Conservation (phyloP, 2,329 filamentous ascomycete genomes). For the Sporothrix protearum region DNA sequence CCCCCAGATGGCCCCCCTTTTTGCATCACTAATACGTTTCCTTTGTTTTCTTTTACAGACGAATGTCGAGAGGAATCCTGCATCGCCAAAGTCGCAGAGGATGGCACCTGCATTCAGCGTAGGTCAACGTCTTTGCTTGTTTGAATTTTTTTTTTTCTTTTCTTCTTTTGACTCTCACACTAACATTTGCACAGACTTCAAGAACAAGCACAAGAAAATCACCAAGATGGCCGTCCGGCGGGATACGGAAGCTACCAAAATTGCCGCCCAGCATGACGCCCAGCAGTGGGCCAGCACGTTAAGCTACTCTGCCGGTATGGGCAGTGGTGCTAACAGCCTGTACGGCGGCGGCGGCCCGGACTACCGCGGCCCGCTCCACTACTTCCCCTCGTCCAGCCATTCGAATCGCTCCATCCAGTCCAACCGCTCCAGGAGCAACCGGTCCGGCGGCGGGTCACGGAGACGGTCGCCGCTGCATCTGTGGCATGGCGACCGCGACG, state of each 20-base stretch:
- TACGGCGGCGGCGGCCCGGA: neutral
- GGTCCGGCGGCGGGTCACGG: neutral
- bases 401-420: neutral
- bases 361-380: neutral
- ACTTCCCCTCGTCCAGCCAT: neutral
- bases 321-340: neutral
- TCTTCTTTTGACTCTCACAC: no score
- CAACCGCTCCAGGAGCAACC: neutral
- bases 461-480: neutral
- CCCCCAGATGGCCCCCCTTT: no score
- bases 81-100: neutral
- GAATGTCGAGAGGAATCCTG: conserved; percentile 19
- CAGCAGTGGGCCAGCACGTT: conserved; percentile 5
- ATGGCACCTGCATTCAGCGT: conserved; percentile 20
- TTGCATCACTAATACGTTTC: neutral
- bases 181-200: neutral
- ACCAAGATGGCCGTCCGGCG: conserved; percentile 1
- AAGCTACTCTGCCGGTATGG: no score
- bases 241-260: neutral
- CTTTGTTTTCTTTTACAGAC: conserved; percentile 3
- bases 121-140: neutral
- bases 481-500: neutral
- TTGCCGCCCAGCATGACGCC: neutral
- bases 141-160: no score
- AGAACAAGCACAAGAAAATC: neutral